phyloP scores from a whole-genome alignment of 2,329 filamentous ascomycete species.

The Phaeophleospora eucalypticola region DNA sequence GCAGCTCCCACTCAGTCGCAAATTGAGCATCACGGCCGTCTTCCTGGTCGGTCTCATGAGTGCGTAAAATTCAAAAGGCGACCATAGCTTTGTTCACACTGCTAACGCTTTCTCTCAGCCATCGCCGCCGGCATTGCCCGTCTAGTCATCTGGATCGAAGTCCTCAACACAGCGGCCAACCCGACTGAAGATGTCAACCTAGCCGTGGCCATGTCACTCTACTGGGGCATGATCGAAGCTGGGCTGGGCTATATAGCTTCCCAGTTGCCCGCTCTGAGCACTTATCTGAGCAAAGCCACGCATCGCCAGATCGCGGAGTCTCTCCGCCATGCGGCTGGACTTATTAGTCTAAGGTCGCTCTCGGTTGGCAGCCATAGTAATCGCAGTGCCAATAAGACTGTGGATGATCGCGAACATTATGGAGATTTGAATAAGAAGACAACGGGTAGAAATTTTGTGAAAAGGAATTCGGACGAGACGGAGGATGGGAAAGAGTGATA shows the following conservation, averaged over 20 bases:
- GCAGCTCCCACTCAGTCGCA: neutral
- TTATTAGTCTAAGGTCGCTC: constrained; percentile 1
- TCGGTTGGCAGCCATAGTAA: too few species aligned
- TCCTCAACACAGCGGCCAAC: neutral
- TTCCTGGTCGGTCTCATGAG: neutral
- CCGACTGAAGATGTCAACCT: constrained; percentile 1
- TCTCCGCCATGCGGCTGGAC: neutral
- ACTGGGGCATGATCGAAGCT: constrained; percentile 1
- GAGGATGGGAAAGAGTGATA: too few species aligned
- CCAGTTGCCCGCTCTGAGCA: neutral
- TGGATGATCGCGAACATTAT: too few species aligned
- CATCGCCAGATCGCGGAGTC: neutral
- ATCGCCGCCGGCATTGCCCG: neutral
- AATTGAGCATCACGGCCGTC: neutral
- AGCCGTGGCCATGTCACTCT: neutral
- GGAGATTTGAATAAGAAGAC: too few species aligned
- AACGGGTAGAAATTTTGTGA: too few species aligned
- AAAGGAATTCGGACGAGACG: too few species aligned
- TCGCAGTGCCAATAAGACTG: too few species aligned
- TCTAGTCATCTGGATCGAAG: constrained; percentile 1
- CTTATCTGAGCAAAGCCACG: constrained; percentile 1
- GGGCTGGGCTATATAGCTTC: neutral
- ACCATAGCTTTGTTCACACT: too few species aligned
- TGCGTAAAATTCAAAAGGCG: too few species aligned
- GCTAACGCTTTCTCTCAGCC: too few species aligned